These are phyloP conservation scores for Cladorrhinum sp. DNA, from an alignment of 2,329 filamentous ascomycete genomes.

Conservation along the genomic window DNA sequence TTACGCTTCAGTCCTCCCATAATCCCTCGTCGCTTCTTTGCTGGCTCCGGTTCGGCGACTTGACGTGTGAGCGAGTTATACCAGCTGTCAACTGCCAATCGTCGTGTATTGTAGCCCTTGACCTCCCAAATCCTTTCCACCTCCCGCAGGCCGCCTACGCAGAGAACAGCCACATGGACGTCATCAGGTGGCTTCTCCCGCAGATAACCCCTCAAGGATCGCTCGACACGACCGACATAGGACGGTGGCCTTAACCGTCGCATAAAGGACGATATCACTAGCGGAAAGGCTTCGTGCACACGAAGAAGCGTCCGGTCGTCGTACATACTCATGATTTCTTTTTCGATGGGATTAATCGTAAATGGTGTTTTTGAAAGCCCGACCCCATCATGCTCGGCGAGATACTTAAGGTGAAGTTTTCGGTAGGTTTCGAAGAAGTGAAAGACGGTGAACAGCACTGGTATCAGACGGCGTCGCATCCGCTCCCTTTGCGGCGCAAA, in stretches of 20 bases:
- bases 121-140: constrained; percentile 65
- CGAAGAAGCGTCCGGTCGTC: constrained; percentile 60
- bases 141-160: constrained; percentile 59
- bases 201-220: constrained; percentile 61
- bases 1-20: constrained; percentile 56
- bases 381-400: constrained; percentile 49
- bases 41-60: constrained; percentile 36
- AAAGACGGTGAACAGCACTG: constrained; percentile 62
- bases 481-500: constrained; percentile 61
- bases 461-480: constrained; percentile 63
- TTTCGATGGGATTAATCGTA: constrained; percentile 61
- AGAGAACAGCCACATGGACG: constrained; percentile 58
- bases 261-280: constrained; percentile 63
- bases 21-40: constrained; percentile 49
- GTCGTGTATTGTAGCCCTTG: constrained; percentile 61
- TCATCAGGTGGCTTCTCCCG: constrained; percentile 62
- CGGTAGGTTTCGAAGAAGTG: constrained; percentile 67
- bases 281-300: constrained; percentile 63
- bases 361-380: constrained; percentile 53
- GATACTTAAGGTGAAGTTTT: constrained; percentile 55
- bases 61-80: constrained; percentile 51
- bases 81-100: constrained; percentile 59
- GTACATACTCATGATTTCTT: constrained; percentile 61
- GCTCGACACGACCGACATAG: constrained; percentile 61
- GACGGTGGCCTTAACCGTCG: constrained; percentile 61